A percentile compares a stretch with the other conserved stretches of the same genome.
Evolutionary conservation across 345 rosid genomes (phyloP).

Genomic region (Sapria himalayana): DNA sequence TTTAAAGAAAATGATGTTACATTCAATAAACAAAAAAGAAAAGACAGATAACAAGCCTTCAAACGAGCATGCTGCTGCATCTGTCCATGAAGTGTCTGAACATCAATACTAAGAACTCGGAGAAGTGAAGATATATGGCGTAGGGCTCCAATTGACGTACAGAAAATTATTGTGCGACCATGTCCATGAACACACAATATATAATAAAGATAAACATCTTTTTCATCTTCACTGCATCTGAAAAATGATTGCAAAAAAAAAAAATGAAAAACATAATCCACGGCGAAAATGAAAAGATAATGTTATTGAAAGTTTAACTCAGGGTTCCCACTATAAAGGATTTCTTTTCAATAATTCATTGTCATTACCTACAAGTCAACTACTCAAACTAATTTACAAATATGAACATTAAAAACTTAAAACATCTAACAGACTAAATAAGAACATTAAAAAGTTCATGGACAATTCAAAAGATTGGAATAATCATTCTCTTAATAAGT

Average conservation of each 20-base stretch:
- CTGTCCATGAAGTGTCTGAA: conserved; percentile 64
- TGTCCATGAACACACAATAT: conserved; percentile 79
- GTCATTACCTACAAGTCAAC: no score
- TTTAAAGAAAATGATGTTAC: no score
- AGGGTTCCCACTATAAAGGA: no score
- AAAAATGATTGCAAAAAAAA: conserved; percentile 1
- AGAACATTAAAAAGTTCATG: no score
- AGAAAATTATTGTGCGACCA: conserved; percentile 84
- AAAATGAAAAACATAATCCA: neutral
- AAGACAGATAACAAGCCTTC: conserved; percentile 29
- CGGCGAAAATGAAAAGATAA: neutral
- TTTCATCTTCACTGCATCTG: conserved; percentile 86
- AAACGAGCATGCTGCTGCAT: conserved; percentile 95
- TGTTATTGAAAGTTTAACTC: no score
- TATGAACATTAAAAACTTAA: no score
- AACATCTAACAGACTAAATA: no score
- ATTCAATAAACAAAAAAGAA: no score
- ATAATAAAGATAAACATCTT: conserved; percentile 72
- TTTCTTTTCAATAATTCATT: no score
- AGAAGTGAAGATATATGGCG: conserved; percentile 62
- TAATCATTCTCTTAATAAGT: no score
- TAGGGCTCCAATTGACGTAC: conserved; percentile 87
- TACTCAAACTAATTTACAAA: no score
- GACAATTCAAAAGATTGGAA: no score
- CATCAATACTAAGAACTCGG: conserved; percentile 53